These are phyloP conservation scores for Erysiphe pulchra DNA, from an alignment of 2,329 filamentous ascomycete genomes.

Conservation along the genomic window DNA sequence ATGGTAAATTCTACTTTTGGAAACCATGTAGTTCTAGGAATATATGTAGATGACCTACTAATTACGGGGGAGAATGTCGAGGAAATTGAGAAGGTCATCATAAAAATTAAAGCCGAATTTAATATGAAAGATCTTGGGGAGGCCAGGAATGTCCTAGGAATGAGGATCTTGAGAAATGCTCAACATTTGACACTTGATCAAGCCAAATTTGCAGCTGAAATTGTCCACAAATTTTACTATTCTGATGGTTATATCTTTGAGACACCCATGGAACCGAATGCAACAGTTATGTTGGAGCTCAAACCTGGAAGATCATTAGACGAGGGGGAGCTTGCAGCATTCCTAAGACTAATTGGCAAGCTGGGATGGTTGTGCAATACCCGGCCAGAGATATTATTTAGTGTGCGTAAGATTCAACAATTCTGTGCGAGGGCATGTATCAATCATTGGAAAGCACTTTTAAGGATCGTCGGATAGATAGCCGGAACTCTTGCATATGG, in stretches of 20 bases:
- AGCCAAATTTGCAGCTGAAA: background rate
- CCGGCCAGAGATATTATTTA: background rate
- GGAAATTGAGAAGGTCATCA: slow-evolving; percentile 1
- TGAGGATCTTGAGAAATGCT: background rate
- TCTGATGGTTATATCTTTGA: background rate
- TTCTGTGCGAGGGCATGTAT: background rate
- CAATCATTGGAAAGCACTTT: background rate
- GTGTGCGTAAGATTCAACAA: background rate
- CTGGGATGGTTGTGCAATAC: background rate
- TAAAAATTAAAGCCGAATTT: background rate
- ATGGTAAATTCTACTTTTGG: background rate
- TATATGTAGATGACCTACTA: background rate
- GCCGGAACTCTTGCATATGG: background rate
- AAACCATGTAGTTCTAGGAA: background rate
- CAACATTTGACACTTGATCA: slow-evolving; percentile 1
- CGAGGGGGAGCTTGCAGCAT: background rate
- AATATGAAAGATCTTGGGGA: slow-evolving; percentile 1
- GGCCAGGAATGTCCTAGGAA: background rate
- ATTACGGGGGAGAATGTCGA: background rate
- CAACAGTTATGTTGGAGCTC: background rate
- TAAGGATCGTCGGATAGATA: background rate
- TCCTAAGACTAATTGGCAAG: background rate
- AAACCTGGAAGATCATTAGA: background rate
- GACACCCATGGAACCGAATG: background rate
- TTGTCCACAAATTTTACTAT: background rate